Evolutionary conservation across 2,329 filamentous ascomycete genomes (phyloP).

Genomic region (Colletotrichum sp.): DNA sequence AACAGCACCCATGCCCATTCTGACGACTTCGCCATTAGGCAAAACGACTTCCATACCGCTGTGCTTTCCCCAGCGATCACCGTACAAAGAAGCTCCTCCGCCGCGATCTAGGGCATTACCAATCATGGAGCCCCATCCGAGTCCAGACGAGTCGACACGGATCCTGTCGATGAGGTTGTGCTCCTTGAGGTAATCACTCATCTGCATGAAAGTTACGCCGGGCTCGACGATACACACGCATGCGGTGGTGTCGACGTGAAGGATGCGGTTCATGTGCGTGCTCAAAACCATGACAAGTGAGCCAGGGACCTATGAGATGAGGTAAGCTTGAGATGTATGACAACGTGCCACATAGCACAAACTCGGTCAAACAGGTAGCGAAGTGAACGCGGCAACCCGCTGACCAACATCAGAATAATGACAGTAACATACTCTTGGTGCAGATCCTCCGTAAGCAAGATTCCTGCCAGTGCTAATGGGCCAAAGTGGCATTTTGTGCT

Average conservation of each 20-base stretch:
- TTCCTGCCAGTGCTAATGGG: constrained; percentile 57
- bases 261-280: constrained; percentile 55
- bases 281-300: constrained; percentile 56
- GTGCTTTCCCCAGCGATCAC: constrained; percentile 30
- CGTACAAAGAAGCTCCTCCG: constrained; percentile 49
- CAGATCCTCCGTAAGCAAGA: constrained; percentile 59
- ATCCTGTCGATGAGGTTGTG: constrained; percentile 41
- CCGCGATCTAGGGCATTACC: constrained; percentile 52
- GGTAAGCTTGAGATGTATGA: neutral
- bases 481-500: constrained; percentile 50
- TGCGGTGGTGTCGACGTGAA: constrained; percentile 55
- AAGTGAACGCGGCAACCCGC: too few relatives aligned
- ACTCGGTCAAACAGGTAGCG: too few relatives aligned
- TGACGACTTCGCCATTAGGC: constrained; percentile 47
- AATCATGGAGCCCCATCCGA: constrained; percentile 47
- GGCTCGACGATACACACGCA: constrained; percentile 59
- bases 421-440: constrained; percentile 40
- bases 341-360: neutral
- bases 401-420: too few relatives aligned
- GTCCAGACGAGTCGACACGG: constrained; percentile 46
- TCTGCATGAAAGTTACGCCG: constrained; percentile 56
- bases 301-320: constrained; percentile 42
- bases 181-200: constrained; percentile 52
- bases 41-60: constrained; percentile 50
- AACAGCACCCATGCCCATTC: constrained; percentile 53